Conservation (phyloP, 768 basidiomycete genomes). For the Paxillus involutus region DNA sequence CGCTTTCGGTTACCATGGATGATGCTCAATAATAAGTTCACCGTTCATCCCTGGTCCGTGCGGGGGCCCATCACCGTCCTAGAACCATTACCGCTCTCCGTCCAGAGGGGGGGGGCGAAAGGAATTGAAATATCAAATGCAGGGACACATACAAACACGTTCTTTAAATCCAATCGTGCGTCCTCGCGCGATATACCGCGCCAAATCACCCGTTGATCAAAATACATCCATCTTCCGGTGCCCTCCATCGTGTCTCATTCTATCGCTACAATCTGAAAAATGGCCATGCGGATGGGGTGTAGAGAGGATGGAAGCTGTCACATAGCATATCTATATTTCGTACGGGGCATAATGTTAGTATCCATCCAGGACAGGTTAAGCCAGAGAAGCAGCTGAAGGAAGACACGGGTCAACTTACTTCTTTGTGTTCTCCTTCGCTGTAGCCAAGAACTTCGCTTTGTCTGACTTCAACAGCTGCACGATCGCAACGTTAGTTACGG, state of each 20-base stretch:
- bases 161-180: conserved; percentile 1
- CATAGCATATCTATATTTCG: conserved; percentile 20
- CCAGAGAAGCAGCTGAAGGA: not conserved
- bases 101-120: not conserved
- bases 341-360: not conserved
- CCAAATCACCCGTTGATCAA: not conserved
- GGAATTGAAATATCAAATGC: conserved; percentile 3
- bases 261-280: conserved; percentile 12
- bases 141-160: conserved; percentile 4
- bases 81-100: not conserved
- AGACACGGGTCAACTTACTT: conserved; percentile 47
- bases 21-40: no score
- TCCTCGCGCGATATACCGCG: conserved; percentile 1
- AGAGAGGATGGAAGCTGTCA: not conserved
- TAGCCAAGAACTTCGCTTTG: conserved; percentile 66
- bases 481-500: conserved; percentile 1
- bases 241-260: not conserved
- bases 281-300: not conserved
- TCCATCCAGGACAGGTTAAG: conserved; percentile 3
- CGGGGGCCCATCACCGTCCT: not conserved
- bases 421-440: conserved; percentile 84
- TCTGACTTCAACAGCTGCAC: conserved; percentile 74
- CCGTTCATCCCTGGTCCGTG: no score
- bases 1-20: no score
- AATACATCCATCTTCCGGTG: conserved; percentile 1